Base-by-base conservation (phyloP, 371 early-diverging fungal species). In the Chytridium lagenaria region DNA sequence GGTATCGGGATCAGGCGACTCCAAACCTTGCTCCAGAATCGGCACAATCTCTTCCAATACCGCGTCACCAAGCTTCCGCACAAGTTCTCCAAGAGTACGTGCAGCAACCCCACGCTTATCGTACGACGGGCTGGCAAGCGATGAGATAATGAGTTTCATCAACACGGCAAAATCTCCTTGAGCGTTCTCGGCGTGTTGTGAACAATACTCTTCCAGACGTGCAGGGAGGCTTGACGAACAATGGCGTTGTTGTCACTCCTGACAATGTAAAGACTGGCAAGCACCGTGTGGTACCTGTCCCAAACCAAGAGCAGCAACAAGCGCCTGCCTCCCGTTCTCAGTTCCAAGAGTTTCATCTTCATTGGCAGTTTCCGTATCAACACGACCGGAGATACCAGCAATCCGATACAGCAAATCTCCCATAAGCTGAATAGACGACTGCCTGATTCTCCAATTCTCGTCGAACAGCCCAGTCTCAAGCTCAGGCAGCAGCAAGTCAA, bases 161-260 rank as follows among this genome's bases (percentile, higher is more conserved):
- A 97, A 88, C 12, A 88, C 82, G 36, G 86, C 79, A 98, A 74
- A 72, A 97, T 95, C 78, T 97, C 96, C 87, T 95, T 95, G 77
- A 98, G 86, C 7, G 95, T 95, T 68, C 97, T 93, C 70, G 99
- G 98, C 34, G 98, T 98, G 85, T 98, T 98, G 77, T 86, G 83
- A 10, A 98, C 96, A 74, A 98, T 87, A 57, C 90, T 84, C 88
- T 98, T 97, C 99, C 99, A 98, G 50, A 98, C 97, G 51, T 88
- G 86, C 63, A 95, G 83, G 50, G 96, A 84, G 51, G 94, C 87
- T 78, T 95, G 95, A 64, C 98, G 92, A 68, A 98, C 98, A 75
- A 92, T 84, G 52, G 92, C 93, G 73, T 64, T 78, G 23, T 65
- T 0, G 66, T 85, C 84, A 59, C 72, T 69, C 37, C 98, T 89